Conservation (phyloP, 2,329 filamentous ascomycete genomes). For the Teratosphaeria destructans region DNA sequence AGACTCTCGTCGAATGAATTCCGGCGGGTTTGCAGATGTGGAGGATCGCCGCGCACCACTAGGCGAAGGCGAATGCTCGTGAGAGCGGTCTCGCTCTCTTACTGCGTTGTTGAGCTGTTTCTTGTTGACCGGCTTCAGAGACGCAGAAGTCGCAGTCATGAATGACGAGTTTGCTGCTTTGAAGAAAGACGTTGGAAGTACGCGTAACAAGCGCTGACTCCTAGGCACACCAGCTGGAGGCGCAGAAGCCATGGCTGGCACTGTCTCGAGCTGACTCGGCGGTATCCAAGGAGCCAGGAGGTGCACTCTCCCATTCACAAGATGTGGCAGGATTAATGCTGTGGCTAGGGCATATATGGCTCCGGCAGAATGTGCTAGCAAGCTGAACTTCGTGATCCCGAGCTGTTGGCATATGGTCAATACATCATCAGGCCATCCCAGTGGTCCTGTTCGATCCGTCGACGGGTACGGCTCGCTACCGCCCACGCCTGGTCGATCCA, state of each 20-base stretch:
- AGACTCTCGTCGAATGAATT: slow-evolving; percentile 31
- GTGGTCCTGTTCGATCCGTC: slow-evolving; percentile 63
- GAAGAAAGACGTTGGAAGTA: slow-evolving; percentile 78
- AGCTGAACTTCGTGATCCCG: slow-evolving; percentile 90
- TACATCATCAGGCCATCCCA: slow-evolving; percentile 91
- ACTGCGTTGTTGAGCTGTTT: slow-evolving; percentile 10
- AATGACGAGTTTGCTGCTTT: slow-evolving; percentile 94
- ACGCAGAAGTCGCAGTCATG: slow-evolving; percentile 74
- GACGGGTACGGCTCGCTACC: slow-evolving; percentile 80
- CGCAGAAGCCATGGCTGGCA: slow-evolving; percentile 44
- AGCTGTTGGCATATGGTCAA: slow-evolving; percentile 86
- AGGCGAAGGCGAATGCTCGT: slow-evolving; percentile 5
- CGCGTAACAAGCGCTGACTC: slow-evolving; percentile 80
- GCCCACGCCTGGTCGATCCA: slow-evolving; percentile 86
- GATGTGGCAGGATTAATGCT: slow-evolving; percentile 87
- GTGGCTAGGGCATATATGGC: slow-evolving; percentile 97
- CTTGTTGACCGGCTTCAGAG: slow-evolving; percentile 23
- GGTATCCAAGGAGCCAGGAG: slow-evolving; percentile 95
- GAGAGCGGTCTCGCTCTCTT: neutral
- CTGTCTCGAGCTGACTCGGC: slow-evolving; percentile 79
- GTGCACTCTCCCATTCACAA: slow-evolving; percentile 89
- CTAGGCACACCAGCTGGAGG: slow-evolving; percentile 82
- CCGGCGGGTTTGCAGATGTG: slow-evolving; percentile 14
- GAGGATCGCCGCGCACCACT: slow-evolving; percentile 5
- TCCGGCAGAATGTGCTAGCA: slow-evolving; percentile 89